Base-by-base conservation (phyloP, 1,139 yeast species). In the Taphrina pruni region DNA sequence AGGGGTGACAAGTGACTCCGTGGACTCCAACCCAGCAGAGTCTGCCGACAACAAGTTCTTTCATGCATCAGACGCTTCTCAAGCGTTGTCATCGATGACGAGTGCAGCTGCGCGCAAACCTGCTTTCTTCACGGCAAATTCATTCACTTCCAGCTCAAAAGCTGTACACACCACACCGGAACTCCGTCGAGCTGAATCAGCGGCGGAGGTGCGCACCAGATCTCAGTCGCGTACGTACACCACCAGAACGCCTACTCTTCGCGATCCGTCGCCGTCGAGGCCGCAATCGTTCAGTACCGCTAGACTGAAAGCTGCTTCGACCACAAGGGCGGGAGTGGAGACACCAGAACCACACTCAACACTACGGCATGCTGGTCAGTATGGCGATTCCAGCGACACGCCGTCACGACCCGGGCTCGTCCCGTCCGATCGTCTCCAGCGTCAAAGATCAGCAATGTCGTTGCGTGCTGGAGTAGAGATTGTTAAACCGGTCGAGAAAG, bases 111-210 rank as follows among this genome's bases (percentile, higher is more conserved):
- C 32, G 7, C 38, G 41, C 11, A 64, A 64, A 38, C 67, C 67
- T 9, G 45, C 67, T 0, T 64, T 64, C 56, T 55, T 64, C 41
- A 55, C 67, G 6, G 67, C 67, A 6, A 43, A 56, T 35, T 64
- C 67, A 26, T 64, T 43, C 48, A 52, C 67, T 11, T 41, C 46
- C 11, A 48, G 32, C 12, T n/a, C 61, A 1, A 64, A 46, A 38
- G 35, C 48, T 2, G 35, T 11, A 11, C 20, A 17, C 11, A 38
- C 46, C 12, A 36, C 54, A 5, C 67, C 67, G 7, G 61, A 54
- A 8, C 36, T 64, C 12, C 50, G 55, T 1, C 43, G 61, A 20
- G 61, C 61, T 6, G 67, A 51, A 14, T 64, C 67, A 2, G 67
- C 67, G 21, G 45, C 20, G 9, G 61, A 36, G n/a, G 17, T 45